Conservation (phyloP, 345 rosid genomes). For the Carallia brachiata region DNA sequence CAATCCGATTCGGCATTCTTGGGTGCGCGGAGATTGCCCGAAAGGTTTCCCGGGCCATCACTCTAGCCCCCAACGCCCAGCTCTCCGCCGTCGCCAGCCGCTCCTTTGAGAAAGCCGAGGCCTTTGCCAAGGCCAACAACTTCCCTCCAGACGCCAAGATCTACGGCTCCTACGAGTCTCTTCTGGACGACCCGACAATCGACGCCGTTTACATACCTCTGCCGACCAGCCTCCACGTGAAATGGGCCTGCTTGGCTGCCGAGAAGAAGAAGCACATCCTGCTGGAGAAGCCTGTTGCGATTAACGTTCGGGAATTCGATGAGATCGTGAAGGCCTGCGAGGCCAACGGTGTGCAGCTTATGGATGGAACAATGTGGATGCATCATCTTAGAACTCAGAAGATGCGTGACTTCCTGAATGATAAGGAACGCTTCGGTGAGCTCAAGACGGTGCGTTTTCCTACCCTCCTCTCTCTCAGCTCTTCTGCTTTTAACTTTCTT, state of each 20-base stretch:
- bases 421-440: slow-evolving; percentile 53
- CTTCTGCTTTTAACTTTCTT: not conserved
- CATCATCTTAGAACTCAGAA: slow-evolving; percentile 61
- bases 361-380: slow-evolving; percentile 95
- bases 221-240: slow-evolving; percentile 69
- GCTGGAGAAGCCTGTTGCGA: slow-evolving; percentile 75
- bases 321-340: slow-evolving; percentile 58
- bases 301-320: slow-evolving; percentile 57
- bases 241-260: slow-evolving; percentile 70
- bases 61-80: slow-evolving; percentile 59
- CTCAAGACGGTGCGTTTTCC: slow-evolving; percentile 43
- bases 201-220: slow-evolving; percentile 78
- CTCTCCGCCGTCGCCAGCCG: slow-evolving; percentile 63
- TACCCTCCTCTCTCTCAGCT: not conserved
- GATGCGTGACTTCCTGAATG: slow-evolving; percentile 50
- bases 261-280: slow-evolving; percentile 68
- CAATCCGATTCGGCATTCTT: slow-evolving; percentile 56
- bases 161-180: slow-evolving; percentile 66
- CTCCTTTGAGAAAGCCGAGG: slow-evolving; percentile 49
- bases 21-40: slow-evolving; percentile 76
- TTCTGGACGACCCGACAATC: slow-evolving; percentile 65
- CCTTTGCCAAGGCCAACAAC: slow-evolving; percentile 57
- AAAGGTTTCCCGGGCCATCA: slow-evolving; percentile 65
- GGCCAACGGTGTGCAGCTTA: slow-evolving; percentile 60
- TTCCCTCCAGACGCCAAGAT: slow-evolving; percentile 54